Conservation (phyloP, 192 early-diverging fungal genomes). For the Podila clonocystis region DNA sequence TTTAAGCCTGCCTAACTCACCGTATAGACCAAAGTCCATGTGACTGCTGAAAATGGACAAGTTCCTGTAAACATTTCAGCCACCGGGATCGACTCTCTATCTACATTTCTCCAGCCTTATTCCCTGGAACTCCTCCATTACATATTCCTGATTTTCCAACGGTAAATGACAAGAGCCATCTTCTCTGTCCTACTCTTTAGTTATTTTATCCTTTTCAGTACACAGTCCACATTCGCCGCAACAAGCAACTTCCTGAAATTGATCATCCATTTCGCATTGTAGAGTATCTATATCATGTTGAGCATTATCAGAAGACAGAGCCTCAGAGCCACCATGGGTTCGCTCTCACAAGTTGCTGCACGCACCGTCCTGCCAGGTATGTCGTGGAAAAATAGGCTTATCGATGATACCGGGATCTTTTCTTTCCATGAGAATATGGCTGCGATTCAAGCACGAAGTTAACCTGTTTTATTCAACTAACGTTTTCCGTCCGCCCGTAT, state of each 20-base stretch:
- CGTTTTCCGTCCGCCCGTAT: background rate
- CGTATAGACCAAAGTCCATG: no score
- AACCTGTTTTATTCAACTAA: no score
- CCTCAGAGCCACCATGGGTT: slow-evolving; percentile 28
- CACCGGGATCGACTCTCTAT: slow-evolving; percentile 39
- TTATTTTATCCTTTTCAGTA: background rate
- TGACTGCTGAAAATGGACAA: slow-evolving; percentile 8
- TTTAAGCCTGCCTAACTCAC: no score
- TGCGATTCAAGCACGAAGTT: no score
- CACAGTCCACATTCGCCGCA: background rate
- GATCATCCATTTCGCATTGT: background rate
- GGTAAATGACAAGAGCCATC: background rate
- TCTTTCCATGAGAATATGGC: no score
- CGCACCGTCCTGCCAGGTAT: background rate
- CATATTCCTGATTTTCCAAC: background rate
- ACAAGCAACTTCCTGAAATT: background rate
- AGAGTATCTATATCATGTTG: slow-evolving; percentile 22
- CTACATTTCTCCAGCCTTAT: background rate
- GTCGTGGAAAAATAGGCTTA: background rate
- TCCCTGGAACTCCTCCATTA: background rate
- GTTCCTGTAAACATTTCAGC: slow-evolving; percentile 32
- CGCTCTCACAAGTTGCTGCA: slow-evolving; percentile 8
- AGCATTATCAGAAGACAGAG: slow-evolving; percentile 34
- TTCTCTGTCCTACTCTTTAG: slow-evolving; percentile 1
- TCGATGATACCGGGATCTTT: background rate